Percentiles rank a stretch among this genome's conserved stretches.
phyloP scores from a whole-genome alignment of 2,329 filamentous ascomycete genomes.

The Berkeleyomyces basicola region DNA sequence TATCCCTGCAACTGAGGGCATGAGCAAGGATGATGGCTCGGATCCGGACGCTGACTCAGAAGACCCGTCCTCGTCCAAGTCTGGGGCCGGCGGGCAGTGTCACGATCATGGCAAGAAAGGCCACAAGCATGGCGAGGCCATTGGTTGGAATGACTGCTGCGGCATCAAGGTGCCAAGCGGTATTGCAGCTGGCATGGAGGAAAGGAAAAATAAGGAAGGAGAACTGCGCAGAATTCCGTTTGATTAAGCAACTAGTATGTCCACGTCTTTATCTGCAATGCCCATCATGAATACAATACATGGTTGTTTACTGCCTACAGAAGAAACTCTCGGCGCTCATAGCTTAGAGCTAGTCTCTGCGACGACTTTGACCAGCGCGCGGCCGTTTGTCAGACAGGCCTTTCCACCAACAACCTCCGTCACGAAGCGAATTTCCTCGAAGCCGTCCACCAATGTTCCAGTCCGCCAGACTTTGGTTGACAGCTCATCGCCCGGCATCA shows the following conservation, averaged over 20 bases:
- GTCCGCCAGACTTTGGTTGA: conserved; percentile 68
- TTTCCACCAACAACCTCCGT: conserved; percentile 66
- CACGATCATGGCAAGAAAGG: conserved; percentile 34
- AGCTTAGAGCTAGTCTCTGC: conserved; percentile 25
- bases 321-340: conserved; percentile 22
- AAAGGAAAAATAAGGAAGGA: conserved; percentile 54
- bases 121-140: conserved; percentile 47
- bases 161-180: conserved; percentile 95
- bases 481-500: conserved; percentile 68
- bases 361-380: conserved; percentile 56
- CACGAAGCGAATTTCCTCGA: conserved; percentile 70
- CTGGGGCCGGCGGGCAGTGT: conserved; percentile 37
- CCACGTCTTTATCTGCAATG: neutral
- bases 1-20: conserved; percentile 62
- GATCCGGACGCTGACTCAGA: conserved; percentile 30
- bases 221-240: conserved; percentile 62
- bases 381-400: conserved; percentile 73
- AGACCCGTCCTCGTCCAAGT: conserved; percentile 20
- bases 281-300: neutral
- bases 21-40: conserved; percentile 49
- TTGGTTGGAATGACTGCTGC: conserved; percentile 87
- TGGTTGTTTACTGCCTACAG: neutral
- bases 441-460: conserved; percentile 44
- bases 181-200: conserved; percentile 76
- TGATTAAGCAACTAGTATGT: conserved; percentile 35